Conservation (phyloP, 257 asterid species). For the Lavandula angustifolia region DNA sequence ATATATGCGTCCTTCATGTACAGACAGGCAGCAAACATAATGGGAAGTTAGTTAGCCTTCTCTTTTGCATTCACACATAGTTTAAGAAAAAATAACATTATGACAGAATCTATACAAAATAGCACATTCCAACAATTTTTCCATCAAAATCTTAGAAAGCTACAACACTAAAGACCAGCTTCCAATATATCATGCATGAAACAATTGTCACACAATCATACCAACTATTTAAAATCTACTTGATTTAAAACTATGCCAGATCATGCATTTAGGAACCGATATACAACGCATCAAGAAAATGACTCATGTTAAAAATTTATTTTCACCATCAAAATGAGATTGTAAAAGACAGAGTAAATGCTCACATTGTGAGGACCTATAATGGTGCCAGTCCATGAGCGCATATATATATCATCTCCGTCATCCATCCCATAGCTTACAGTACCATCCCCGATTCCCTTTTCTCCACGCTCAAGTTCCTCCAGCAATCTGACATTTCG, state of each 20-base stretch:
- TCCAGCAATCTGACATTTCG: conserved; percentile 83
- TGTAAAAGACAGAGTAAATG: not conserved
- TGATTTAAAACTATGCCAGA: not conserved
- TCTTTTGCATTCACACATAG: conserved; percentile 2
- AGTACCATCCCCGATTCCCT: conserved; percentile 72
- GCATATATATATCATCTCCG: conserved; percentile 59
- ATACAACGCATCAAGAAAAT: not conserved
- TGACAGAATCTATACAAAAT: too few species aligned
- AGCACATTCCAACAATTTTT: too few species aligned
- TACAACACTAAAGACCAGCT: too few species aligned
- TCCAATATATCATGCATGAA: too few species aligned
- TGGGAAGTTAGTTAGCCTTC: not conserved
- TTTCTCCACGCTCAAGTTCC: conserved; percentile 94
- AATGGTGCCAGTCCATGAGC: conserved; percentile 74
- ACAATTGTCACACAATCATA: too few species aligned
- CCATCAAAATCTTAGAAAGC: too few species aligned
- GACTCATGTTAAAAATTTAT: not conserved
- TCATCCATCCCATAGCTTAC: conserved; percentile 69
- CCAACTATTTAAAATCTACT: too few species aligned
- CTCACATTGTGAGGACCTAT: conserved; percentile 82
- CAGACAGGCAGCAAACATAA: conserved; percentile 67
- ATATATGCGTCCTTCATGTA: conserved; percentile 88
- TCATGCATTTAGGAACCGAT: not conserved
- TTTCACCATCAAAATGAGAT: too few species aligned
- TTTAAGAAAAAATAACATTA: not conserved